These are phyloP conservation scores for Debaryomyces sp. DNA, from an alignment of 1,139 yeast species.

Conservation along the genomic window DNA sequence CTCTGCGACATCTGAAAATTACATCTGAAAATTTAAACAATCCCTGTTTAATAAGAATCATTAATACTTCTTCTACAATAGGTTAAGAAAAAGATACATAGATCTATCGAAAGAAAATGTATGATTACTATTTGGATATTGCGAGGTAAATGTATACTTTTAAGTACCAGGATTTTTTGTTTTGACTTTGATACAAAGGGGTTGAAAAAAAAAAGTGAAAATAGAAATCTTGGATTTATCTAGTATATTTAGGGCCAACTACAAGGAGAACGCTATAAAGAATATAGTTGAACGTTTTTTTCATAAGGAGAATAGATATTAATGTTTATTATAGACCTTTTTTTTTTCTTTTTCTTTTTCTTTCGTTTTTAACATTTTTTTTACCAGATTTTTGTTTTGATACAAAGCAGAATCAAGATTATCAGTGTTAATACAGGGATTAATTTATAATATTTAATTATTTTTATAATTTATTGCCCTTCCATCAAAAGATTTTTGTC, in stretches of 20 bases:
- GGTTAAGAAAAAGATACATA: slow-evolving; percentile 1
- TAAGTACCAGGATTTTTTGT: neutral
- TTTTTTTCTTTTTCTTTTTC: slow-evolving; percentile 5
- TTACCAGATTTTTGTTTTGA: slow-evolving; percentile 4
- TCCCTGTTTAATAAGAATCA: neutral
- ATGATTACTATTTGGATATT: neutral
- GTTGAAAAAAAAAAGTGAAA: slow-evolving; percentile 5
- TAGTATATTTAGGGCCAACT: neutral
- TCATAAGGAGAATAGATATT: slow-evolving; percentile 1
- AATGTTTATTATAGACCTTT: slow-evolving; percentile 5
- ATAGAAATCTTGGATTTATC: slow-evolving; percentile 5
- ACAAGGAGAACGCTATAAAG: neutral
- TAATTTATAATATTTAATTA: slow-evolving; percentile 3
- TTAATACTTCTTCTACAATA: neutral
- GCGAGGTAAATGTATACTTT: neutral
- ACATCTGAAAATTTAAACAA: slow-evolving; percentile 5
- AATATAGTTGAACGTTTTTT: neutral
- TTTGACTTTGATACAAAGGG: neutral
- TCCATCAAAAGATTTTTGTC: neutral
- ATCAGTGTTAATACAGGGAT: slow-evolving; percentile 1
- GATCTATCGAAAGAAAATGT: slow-evolving; percentile 7
- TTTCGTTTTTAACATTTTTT: slow-evolving; percentile 2
- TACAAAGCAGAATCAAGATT: neutral
- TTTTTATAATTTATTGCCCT: slow-evolving; percentile 3
- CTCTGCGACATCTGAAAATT: slow-evolving; percentile 3